A percentile compares a stretch with the other conserved stretches of the same genome.
Evolutionary conservation across 176 grass and related monocot genomes (phyloP).

Genomic region (Triticum dicoccoides): DNA sequence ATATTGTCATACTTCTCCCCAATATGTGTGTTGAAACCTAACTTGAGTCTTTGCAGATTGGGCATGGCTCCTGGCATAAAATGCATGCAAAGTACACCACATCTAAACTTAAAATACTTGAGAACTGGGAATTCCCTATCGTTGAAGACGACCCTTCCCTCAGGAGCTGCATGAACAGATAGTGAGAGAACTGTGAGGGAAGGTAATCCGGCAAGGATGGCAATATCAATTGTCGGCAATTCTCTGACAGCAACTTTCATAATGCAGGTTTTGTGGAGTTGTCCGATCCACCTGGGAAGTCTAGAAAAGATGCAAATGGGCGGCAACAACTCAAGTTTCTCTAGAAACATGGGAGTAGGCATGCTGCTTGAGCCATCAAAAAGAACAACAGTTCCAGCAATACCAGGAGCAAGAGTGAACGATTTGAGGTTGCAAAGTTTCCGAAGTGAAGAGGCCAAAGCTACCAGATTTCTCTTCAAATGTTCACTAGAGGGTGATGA

Average conservation of each 20-base stretch:
- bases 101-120: neutral
- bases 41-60: neutral
- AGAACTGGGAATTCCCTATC: neutral
- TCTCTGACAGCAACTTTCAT: slow-evolving; percentile 5
- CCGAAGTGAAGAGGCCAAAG: neutral
- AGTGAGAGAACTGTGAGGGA: neutral
- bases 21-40: neutral
- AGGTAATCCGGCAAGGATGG: neutral
- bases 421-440: neutral
- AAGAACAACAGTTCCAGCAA: neutral
- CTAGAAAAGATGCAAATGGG: slow-evolving; percentile 12
- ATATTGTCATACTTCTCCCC: neutral
- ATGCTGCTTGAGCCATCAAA: neutral
- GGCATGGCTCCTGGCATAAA: neutral
- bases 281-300: slow-evolving; percentile 12
- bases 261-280: neutral
- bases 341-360: neutral
- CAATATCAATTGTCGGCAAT: neutral
- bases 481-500: no score
- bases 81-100: neutral
- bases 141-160: neutral
- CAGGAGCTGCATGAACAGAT: neutral
- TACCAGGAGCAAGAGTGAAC: neutral
- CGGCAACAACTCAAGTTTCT: neutral
- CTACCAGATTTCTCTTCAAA: no score